Evolutionary conservation across 148 eudicot genomes (phyloP).

Genomic region (Mesembryanthemum crystallinum): DNA sequence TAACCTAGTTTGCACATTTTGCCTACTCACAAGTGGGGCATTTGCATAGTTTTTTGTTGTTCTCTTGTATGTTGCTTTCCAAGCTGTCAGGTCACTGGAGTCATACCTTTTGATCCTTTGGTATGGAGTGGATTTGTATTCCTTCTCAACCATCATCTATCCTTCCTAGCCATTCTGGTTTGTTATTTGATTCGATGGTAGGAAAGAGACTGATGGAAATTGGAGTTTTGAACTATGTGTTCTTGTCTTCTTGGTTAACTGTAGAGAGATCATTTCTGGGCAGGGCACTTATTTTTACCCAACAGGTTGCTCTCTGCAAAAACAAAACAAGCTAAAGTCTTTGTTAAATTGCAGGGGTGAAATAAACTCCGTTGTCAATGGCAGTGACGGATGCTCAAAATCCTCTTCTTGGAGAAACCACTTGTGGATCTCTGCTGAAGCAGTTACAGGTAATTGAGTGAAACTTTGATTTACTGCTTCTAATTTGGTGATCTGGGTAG

Average conservation of each 20-base stretch:
- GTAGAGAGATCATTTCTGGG: slow-evolving; percentile 1
- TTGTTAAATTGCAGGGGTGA: slow-evolving; percentile 33
- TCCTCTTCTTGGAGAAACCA: slow-evolving; percentile 60
- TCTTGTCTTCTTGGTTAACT: neutral
- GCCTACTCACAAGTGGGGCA: neutral
- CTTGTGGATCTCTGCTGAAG: slow-evolving; percentile 76
- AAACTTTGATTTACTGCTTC: neutral
- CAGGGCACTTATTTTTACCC: neutral
- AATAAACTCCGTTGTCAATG: slow-evolving; percentile 42
- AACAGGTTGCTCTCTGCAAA: neutral
- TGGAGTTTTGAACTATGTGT: neutral
- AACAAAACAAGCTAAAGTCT: slow-evolving; percentile 1
- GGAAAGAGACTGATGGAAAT: neutral
- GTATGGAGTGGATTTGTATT: neutral
- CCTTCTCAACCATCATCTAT: neutral
- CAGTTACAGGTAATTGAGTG: slow-evolving; percentile 67
- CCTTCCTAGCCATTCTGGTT: neutral
- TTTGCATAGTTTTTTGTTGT: neutral
- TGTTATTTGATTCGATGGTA: neutral
- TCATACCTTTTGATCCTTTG: neutral
- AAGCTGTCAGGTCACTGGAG: slow-evolving; percentile 3
- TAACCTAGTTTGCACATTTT: neutral
- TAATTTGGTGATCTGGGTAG: neutral
- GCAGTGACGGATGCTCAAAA: slow-evolving; percentile 63
- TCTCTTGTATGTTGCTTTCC: slow-evolving; percentile 4